phyloP scores from a whole-genome alignment of 2,329 filamentous ascomycete species.

The Pseudocercospora fuligena region DNA sequence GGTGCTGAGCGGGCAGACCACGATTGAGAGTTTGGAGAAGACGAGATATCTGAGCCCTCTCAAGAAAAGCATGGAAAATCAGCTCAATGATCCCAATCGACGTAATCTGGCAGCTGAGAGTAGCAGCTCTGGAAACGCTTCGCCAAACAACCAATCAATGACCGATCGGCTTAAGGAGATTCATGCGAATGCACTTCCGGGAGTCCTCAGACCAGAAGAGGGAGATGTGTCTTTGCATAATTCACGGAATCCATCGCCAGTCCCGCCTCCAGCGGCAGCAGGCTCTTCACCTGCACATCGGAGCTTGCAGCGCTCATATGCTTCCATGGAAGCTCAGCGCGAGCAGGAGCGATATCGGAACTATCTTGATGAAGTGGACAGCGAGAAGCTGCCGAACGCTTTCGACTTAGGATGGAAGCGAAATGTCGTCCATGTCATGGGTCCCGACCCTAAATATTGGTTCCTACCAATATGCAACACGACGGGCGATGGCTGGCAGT shows the following conservation, averaged over 20 bases:
- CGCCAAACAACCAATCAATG: constrained; percentile 41
- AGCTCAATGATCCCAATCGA: constrained; percentile 48
- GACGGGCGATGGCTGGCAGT: constrained; percentile 89
- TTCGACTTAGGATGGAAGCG: constrained; percentile 86
- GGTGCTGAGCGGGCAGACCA: constrained; percentile 79
- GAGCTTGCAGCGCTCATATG: constrained; percentile 51
- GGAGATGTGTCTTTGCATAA: constrained; percentile 61
- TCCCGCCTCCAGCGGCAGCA: constrained; percentile 11
- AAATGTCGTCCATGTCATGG: constrained; percentile 84
- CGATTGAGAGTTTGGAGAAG: constrained; percentile 95
- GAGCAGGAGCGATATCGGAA: constrained; percentile 72
- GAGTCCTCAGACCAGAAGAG: constrained; percentile 80
- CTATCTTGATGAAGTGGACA: constrained; percentile 90
- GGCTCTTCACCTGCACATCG: constrained; percentile 52
- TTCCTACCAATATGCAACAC: constrained; percentile 80
- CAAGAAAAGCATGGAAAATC: constrained; percentile 70
- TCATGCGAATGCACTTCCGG: constrained; percentile 79
- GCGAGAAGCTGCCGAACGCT: constrained; percentile 84
- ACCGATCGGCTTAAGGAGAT: constrained; percentile 79
- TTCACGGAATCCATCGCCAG: constrained; percentile 38
- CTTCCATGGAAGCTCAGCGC: constrained; percentile 65
- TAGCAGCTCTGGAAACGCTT: background rate
- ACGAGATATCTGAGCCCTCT: constrained; percentile 88
- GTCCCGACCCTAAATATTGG: constrained; percentile 75
- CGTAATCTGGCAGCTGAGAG: constrained; percentile 52